Conservation (phyloP, 108 stramenopile genomes). For the Cyclostephanos tholiformis region DNA sequence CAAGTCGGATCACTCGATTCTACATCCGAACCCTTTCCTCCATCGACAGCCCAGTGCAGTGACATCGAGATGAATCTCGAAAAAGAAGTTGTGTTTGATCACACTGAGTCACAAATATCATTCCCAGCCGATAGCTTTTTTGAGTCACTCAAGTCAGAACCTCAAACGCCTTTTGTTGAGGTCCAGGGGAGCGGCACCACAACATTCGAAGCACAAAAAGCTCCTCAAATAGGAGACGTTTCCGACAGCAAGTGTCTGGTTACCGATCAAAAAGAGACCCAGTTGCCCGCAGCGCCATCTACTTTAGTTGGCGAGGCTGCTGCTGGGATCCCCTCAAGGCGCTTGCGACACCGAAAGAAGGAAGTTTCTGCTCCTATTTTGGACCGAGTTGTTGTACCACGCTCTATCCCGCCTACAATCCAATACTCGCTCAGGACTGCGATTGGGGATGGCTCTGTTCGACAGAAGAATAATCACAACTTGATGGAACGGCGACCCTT, state of each 20-base stretch:
- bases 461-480: slow-evolving; percentile 56
- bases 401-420: slow-evolving; percentile 49
- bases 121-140: background rate
- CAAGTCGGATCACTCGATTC: background rate
- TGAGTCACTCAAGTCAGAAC: background rate
- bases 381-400: slow-evolving; percentile 22
- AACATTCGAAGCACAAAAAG: background rate
- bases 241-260: background rate
- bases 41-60: background rate
- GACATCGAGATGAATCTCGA: background rate
- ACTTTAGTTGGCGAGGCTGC: background rate
- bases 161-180: slow-evolving; percentile 10
- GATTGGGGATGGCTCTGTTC: slow-evolving; percentile 76
- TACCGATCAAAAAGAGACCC: slow-evolving; percentile 3
- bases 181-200: slow-evolving; percentile 40
- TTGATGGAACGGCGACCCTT: slow-evolving; percentile 75
- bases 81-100: background rate
- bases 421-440: slow-evolving; percentile 71
- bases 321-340: slow-evolving; percentile 15
- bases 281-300: background rate
- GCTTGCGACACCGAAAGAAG: background rate
- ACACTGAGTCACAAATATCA: background rate
- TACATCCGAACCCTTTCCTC: background rate
- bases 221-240: background rate
- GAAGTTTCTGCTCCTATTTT: background rate